These are phyloP conservation scores for Pseudoturritis turrita DNA, from an alignment of 345 rosid genomes.

Conservation along the genomic window DNA sequence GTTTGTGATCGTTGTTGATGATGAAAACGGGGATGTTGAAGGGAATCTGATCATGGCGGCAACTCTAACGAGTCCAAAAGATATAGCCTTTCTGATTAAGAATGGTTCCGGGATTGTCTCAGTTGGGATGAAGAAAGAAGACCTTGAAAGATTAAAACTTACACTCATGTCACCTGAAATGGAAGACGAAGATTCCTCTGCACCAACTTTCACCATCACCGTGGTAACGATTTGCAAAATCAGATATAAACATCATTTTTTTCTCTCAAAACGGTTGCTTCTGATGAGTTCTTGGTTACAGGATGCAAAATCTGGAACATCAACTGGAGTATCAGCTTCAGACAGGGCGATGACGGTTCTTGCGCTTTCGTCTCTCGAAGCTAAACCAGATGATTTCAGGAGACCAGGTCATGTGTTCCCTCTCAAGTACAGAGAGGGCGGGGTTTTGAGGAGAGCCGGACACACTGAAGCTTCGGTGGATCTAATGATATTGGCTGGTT, in stretches of 20 bases:
- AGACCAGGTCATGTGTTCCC: slow-evolving; percentile 93
- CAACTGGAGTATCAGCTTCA: slow-evolving; percentile 70
- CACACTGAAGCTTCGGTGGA: slow-evolving; percentile 91
- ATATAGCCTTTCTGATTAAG: slow-evolving; percentile 60
- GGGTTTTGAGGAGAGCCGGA: slow-evolving; percentile 78
- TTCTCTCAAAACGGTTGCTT: background rate
- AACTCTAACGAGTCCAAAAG: slow-evolving; percentile 42
- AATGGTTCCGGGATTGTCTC: slow-evolving; percentile 84
- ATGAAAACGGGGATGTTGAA: slow-evolving; percentile 69
- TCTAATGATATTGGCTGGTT: slow-evolving; percentile 55
- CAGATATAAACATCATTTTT: background rate
- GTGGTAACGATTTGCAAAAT: slow-evolving; percentile 38
- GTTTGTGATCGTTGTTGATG: slow-evolving; percentile 91
- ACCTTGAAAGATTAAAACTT: slow-evolving; percentile 71
- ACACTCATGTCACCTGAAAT: slow-evolving; percentile 77
- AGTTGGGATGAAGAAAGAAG: slow-evolving; percentile 73
- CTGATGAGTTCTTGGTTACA: slow-evolving; percentile 10
- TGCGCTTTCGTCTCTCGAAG: slow-evolving; percentile 53
- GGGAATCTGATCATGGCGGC: slow-evolving; percentile 86
- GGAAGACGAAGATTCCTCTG: slow-evolving; percentile 72
- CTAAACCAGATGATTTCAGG: slow-evolving; percentile 68
- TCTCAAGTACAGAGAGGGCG: slow-evolving; percentile 81
- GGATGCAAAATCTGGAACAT: slow-evolving; percentile 69
- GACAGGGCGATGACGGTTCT: slow-evolving; percentile 75
- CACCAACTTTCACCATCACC: slow-evolving; percentile 81